These are phyloP conservation scores for Alternaria sp. DNA, from an alignment of 2,329 filamentous ascomycete species.

Conservation along the genomic window DNA sequence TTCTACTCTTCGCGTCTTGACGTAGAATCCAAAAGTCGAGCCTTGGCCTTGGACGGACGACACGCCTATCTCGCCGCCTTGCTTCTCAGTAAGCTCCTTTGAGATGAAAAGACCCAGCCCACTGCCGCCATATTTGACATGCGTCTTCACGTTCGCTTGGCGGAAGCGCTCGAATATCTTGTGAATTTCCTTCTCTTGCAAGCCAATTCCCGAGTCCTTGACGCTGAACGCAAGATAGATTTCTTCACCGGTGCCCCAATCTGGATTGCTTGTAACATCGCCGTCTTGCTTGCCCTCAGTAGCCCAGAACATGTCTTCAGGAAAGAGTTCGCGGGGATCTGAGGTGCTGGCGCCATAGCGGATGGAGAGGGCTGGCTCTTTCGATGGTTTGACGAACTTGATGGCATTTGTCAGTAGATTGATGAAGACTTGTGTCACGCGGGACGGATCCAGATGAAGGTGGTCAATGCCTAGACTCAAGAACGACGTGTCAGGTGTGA, in stretches of 20 bases:
- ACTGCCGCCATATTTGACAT: constrained; percentile 53
- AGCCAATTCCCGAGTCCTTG: constrained; percentile 51
- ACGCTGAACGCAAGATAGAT: constrained; percentile 50
- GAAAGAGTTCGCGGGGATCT: constrained; percentile 35
- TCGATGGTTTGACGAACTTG: constrained; percentile 50
- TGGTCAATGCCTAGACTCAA: constrained; percentile 45
- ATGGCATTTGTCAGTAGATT: constrained; percentile 70
- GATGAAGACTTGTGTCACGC: constrained; percentile 73
- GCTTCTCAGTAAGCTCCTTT: constrained; percentile 53
- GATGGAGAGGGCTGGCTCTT: constrained; percentile 47
- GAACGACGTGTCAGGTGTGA: constrained; percentile 48
- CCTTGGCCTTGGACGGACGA: constrained; percentile 45
- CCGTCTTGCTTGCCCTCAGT: constrained; percentile 27
- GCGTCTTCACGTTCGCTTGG: constrained; percentile 46
- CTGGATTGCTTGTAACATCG: constrained; percentile 33
- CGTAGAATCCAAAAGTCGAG: constrained; percentile 55
- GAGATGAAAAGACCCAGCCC: constrained; percentile 56
- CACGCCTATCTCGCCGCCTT: constrained; percentile 56
- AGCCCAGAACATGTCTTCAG: constrained; percentile 40
- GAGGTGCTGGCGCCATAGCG: constrained; percentile 43
- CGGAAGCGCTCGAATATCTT: constrained; percentile 47
- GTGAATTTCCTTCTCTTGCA: constrained; percentile 49
- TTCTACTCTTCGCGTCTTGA: constrained; percentile 43
- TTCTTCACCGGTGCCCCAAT: constrained; percentile 49
- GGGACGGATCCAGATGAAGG: constrained; percentile 51